Percentiles rank a stretch among this genome's conserved stretches.
These are phyloP conservation scores for Metschnikowia colocasiae DNA, from an alignment of 805 yeast species.

Conservation along the genomic window DNA sequence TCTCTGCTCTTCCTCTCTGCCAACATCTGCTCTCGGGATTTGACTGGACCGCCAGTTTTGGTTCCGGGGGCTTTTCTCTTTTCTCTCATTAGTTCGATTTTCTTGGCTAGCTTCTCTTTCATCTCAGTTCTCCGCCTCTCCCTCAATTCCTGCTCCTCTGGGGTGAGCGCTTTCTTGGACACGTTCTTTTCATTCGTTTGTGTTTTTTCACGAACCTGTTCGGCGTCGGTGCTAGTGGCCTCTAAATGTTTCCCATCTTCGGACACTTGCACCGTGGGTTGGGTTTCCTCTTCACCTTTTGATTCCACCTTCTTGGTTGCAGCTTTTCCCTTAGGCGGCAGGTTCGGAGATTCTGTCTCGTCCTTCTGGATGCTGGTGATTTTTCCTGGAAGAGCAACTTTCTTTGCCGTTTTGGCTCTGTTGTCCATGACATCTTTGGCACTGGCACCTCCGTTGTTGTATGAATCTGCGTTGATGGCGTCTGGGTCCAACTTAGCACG, in stretches of 20 bases:
- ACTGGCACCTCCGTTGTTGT: conserved; percentile 38
- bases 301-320: not conserved
- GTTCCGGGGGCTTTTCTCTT: conserved; percentile 92
- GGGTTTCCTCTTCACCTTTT: conserved; percentile 5
- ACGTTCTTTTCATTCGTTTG: conserved; percentile 5
- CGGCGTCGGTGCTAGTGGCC: conserved; percentile 17
- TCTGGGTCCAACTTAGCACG: conserved; percentile 75
- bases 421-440: conserved; percentile 61
- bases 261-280: not conserved
- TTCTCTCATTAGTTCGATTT: conserved; percentile 65
- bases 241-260: not conserved
- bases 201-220: conserved; percentile 5
- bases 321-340: not conserved
- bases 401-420: conserved; percentile 52
- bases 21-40: conserved; percentile 76
- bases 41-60: conserved; percentile 73
- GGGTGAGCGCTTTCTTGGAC: conserved; percentile 28
- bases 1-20: conserved; percentile 55
- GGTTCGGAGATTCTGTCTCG: conserved; percentile 1
- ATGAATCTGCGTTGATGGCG: conserved; percentile 41
- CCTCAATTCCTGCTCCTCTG: conserved; percentile 49
- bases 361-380: conserved; percentile 7
- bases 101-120: conserved; percentile 73
- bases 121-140: conserved; percentile 60
- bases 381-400: conserved; percentile 40